A percentile compares a stretch with the other conserved stretches of the same genome.
These are phyloP conservation scores for Coleophoma cylindrospora DNA, from an alignment of 2,329 filamentous ascomycete species.

Conservation along the genomic window DNA sequence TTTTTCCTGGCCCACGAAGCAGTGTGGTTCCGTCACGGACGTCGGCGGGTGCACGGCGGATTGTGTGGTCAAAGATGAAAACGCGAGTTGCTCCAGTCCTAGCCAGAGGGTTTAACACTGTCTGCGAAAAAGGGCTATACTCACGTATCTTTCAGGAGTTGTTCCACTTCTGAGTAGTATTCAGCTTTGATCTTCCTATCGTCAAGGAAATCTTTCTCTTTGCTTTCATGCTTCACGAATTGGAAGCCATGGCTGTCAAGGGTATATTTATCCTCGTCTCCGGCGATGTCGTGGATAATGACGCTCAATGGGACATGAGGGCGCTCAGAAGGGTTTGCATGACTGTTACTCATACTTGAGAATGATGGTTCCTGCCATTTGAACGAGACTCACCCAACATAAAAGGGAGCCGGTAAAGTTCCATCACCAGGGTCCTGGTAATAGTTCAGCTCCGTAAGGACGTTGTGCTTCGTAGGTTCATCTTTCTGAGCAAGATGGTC, in stretches of 20 bases:
- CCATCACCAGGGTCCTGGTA: background rate
- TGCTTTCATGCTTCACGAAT: conserved; percentile 49
- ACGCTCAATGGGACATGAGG: background rate
- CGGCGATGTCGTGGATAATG: conserved; percentile 58
- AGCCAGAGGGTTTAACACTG: background rate
- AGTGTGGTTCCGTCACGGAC: conserved; percentile 27
- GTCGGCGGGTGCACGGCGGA: conserved; percentile 55
- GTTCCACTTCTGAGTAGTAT: conserved; percentile 81
- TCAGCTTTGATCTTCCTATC: conserved; percentile 59
- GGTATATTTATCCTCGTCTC: conserved; percentile 55
- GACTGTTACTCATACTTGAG: too few species aligned
- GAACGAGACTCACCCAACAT: too few species aligned
- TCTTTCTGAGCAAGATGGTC: too few species aligned
- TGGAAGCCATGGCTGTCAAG: conserved; percentile 75
- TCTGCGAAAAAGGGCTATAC: background rate
- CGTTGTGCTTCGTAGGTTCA: too few species aligned
- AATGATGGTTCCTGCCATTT: too few species aligned
- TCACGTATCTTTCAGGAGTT: conserved; percentile 50
- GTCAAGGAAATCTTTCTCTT: conserved; percentile 56
- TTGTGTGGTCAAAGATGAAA: conserved; percentile 79
- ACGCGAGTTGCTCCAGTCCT: conserved; percentile 36
- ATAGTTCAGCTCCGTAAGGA: background rate
- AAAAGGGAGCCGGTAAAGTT: background rate
- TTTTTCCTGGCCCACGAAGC: conserved; percentile 50
- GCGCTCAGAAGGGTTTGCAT: background rate